Conservation (phyloP, 1,139 yeast species). For the Magnusiomyces ingens region DNA sequence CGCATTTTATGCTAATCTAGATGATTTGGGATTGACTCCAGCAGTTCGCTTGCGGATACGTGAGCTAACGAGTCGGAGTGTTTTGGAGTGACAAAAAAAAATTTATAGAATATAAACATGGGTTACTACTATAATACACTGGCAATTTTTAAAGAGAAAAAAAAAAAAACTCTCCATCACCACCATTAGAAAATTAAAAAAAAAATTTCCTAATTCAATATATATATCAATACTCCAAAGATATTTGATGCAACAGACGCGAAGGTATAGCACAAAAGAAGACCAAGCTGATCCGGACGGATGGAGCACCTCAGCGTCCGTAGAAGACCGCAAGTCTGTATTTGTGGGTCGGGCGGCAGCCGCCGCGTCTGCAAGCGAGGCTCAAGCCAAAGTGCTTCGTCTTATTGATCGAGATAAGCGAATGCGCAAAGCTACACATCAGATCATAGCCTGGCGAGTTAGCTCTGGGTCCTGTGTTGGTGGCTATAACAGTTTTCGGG, state of each 20-base stretch:
- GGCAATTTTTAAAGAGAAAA: too few species aligned
- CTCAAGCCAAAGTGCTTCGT: conserved; percentile 42
- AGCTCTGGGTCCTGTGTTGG: conserved; percentile 16
- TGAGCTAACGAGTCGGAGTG: too few species aligned
- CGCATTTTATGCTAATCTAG: not conserved
- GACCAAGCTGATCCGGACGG: conserved; percentile 40
- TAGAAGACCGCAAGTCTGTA: conserved; percentile 74
- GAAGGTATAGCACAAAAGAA: too few species aligned
- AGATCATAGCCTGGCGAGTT: conserved; percentile 78
- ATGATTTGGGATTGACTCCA: conserved; percentile 2
- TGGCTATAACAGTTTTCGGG: too few species aligned
- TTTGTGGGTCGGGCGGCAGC: conserved; percentile 67
- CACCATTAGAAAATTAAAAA: too few species aligned
- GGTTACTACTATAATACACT: too few species aligned
- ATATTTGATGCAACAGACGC: too few species aligned
- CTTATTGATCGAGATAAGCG: conserved; percentile 47
- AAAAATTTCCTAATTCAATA: too few species aligned
- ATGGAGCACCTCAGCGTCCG: conserved; percentile 51
- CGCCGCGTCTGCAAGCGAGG: conserved; percentile 57
- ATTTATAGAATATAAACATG: too few species aligned
- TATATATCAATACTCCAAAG: too few species aligned
- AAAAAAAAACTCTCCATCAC: too few species aligned
- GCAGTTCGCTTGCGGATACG: not conserved
- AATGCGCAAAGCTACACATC: conserved; percentile 60
- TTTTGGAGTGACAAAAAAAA: too few species aligned